These are phyloP conservation scores for Quercus cerris DNA, from an alignment of 306 rosid species.

Conservation along the genomic window DNA sequence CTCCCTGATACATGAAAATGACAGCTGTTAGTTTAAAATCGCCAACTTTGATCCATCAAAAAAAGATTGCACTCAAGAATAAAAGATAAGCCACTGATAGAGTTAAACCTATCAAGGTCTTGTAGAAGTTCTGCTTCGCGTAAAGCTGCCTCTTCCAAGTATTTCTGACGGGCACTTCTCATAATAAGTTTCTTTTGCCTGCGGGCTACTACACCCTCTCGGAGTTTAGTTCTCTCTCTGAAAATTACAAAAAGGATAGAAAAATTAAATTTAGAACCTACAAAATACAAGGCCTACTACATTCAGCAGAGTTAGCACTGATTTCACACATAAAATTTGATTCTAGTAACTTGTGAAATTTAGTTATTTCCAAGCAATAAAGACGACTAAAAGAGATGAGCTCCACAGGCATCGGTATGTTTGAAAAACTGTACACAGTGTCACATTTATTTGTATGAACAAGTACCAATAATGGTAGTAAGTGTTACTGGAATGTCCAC, in stretches of 20 bases:
- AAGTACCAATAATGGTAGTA: not conserved
- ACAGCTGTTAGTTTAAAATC: slow-evolving; percentile 16
- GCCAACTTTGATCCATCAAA: not conserved
- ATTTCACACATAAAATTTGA: not conserved
- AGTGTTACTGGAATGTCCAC: not conserved
- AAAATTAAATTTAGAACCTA: not conserved
- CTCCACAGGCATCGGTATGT: not conserved
- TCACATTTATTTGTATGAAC: not conserved
- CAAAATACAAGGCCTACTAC: not conserved
- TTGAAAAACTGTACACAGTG: not conserved
- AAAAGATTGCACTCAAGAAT: slow-evolving; percentile 10
- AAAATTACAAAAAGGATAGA: slow-evolving; percentile 16
- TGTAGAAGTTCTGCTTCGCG: slow-evolving; percentile 78
- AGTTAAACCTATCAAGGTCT: slow-evolving; percentile 79
- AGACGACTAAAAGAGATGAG: not conserved
- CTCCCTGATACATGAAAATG: slow-evolving; percentile 48
- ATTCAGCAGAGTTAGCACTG: not conserved
- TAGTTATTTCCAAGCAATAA: not conserved
- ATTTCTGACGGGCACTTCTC: slow-evolving; percentile 68
- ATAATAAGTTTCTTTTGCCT: slow-evolving; percentile 68
- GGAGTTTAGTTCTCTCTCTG: slow-evolving; percentile 73
- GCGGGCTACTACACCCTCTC: slow-evolving; percentile 65
- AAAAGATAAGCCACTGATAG: slow-evolving; percentile 11
- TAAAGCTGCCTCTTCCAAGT: slow-evolving; percentile 69
- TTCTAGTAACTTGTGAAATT: not conserved